phyloP scores from a whole-genome alignment of 331 rosid genomes.

The Pyrus hybrid region DNA sequence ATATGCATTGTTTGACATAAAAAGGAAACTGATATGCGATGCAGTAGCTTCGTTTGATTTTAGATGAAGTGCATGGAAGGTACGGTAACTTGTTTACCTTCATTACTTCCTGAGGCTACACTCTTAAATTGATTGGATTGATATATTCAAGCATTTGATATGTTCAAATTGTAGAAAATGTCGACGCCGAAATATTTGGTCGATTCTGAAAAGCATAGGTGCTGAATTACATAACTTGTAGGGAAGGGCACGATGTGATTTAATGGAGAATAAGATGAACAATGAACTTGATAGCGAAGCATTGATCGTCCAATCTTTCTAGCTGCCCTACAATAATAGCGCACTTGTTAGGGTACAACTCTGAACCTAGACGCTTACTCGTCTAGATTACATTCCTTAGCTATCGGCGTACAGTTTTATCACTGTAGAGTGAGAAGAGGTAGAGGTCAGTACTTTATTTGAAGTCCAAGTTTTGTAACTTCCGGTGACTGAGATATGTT shows the following conservation, averaged over 20 bases:
- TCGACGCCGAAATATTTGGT: background rate
- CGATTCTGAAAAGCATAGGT: too few relatives aligned
- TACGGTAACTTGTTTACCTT: background rate
- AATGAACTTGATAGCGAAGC: too few relatives aligned
- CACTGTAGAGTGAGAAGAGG: background rate
- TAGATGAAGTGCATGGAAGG: background rate
- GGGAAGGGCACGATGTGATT: too few relatives aligned
- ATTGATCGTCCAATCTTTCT: too few relatives aligned
- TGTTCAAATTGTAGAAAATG: background rate
- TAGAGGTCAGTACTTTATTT: background rate
- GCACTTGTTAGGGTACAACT: too few relatives aligned
- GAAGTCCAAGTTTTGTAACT: background rate
- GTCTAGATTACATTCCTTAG: background rate
- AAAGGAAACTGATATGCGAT: background rate
- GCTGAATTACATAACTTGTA: too few relatives aligned
- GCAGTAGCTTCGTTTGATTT: background rate
- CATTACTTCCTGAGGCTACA: background rate
- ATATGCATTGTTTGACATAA: too few relatives aligned
- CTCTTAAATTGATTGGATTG: too few relatives aligned
- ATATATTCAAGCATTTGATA: background rate
- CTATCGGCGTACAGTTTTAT: background rate
- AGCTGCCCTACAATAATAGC: too few relatives aligned
- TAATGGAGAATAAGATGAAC: too few relatives aligned
- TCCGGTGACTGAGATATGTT: too few relatives aligned
- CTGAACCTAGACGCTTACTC: background rate